These are phyloP conservation scores for Nigrospora sphaerica DNA, from an alignment of 2,329 filamentous ascomycete species.

Conservation along the genomic window DNA sequence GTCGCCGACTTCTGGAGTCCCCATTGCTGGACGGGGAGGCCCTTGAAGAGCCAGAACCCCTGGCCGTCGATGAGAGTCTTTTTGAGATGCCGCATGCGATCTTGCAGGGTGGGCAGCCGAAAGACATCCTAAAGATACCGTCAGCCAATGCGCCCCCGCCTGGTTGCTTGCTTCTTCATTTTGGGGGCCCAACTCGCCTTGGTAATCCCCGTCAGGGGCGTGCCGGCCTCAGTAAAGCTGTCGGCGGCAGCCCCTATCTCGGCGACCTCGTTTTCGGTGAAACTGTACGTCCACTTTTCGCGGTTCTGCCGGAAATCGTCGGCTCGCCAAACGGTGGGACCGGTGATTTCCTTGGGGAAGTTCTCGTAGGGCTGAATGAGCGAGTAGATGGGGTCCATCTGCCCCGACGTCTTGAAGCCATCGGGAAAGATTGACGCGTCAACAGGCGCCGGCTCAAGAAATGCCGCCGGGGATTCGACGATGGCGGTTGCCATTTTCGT, in stretches of 20 bases:
- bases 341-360: conserved; percentile 59
- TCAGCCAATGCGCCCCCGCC: too few species aligned
- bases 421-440: conserved; percentile 46
- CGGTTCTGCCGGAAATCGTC: conserved; percentile 54
- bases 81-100: conserved; percentile 47
- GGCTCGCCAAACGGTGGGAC: conserved; percentile 60
- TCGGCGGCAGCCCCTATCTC: conserved; percentile 58
- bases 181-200: conserved; percentile 24
- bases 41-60: conserved; percentile 85
- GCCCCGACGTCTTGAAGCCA: conserved; percentile 49
- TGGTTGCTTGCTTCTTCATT: too few species aligned
- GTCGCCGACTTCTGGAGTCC: conserved; percentile 72
- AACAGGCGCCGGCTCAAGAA: too few species aligned
- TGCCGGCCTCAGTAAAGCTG: conserved; percentile 49
- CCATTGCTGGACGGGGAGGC: conserved; percentile 72
- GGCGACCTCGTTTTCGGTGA: conserved; percentile 51
- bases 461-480: too few species aligned
- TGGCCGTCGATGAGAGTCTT: conserved; percentile 71
- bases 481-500: too few species aligned
- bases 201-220: conserved; percentile 58
- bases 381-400: conserved; percentile 34
- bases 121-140: conserved; percentile 32
- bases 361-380: conserved; percentile 54
- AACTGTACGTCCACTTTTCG: conserved; percentile 60
- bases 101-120: conserved; percentile 47